These are phyloP conservation scores for Xylariaceae sp. DNA, from an alignment of 2,329 filamentous ascomycete genomes.

Conservation along the genomic window DNA sequence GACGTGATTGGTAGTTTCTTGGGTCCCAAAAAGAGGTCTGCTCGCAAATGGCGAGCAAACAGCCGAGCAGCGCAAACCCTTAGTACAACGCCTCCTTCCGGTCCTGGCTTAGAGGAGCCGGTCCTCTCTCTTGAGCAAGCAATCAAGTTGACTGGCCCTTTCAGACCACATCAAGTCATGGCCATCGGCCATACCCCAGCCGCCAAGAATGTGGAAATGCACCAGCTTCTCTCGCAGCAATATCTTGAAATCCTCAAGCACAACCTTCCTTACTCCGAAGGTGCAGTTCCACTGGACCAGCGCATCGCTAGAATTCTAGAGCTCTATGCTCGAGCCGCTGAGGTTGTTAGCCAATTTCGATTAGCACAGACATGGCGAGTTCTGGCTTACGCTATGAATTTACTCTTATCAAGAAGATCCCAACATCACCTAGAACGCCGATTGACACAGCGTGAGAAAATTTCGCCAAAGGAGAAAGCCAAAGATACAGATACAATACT, in stretches of 20 bases:
- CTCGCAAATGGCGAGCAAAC: slow-evolving; percentile 39
- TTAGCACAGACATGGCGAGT: slow-evolving; percentile 63
- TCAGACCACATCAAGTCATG: slow-evolving; percentile 59
- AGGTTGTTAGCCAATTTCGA: slow-evolving; percentile 52
- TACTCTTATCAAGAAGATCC: slow-evolving; percentile 51
- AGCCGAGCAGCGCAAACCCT: slow-evolving; percentile 38
- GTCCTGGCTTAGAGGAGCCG: slow-evolving; percentile 34
- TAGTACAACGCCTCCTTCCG: slow-evolving; percentile 53
- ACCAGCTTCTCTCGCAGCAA: slow-evolving; percentile 51
- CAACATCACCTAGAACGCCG: slow-evolving; percentile 53
- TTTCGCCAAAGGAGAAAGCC: slow-evolving; percentile 3
- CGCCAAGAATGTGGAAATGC: slow-evolving; percentile 44
- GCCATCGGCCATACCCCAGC: slow-evolving; percentile 55
- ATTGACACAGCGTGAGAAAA: slow-evolving; percentile 28
- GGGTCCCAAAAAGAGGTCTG: slow-evolving; percentile 37
- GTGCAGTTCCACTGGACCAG: slow-evolving; percentile 36
- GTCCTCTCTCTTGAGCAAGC: slow-evolving; percentile 53
- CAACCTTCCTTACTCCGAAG: slow-evolving; percentile 40
- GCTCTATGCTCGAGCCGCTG: slow-evolving; percentile 53
- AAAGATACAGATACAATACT: slow-evolving; percentile 10
- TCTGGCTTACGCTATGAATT: slow-evolving; percentile 49
- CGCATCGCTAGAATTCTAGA: slow-evolving; percentile 50
- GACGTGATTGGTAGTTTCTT: slow-evolving; percentile 59
- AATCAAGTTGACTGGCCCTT: slow-evolving; percentile 52
- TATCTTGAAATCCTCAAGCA: slow-evolving; percentile 53